Base-by-base conservation (phyloP, 2,329 filamentous ascomycete species). In the Xylariomycetidae sp. region DNA sequence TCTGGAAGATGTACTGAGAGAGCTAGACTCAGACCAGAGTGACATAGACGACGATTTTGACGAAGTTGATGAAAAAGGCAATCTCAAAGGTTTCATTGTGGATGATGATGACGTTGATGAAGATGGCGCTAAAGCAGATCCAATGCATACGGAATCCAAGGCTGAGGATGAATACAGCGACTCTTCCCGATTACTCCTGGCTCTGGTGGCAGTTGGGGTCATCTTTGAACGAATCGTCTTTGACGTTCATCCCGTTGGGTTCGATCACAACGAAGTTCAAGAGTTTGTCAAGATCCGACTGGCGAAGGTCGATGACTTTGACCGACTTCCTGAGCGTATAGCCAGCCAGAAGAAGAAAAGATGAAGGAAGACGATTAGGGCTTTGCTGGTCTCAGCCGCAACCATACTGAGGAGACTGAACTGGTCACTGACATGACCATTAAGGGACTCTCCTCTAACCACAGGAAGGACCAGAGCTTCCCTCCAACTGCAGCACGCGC, bases 171-270 rank as follows among this genome's bases (percentile, higher is more conserved):
- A n/a, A n/a, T n/a, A n/a, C n/a, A n/a, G n/a, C n/a, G 17, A 66
- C 66, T 49, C 60, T 73, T 19, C 48, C 53, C 53, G 10, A 45
- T 77, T 4, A 75, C 75, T 2, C 68, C 72, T 3, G 77, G 75
- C 1, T 72, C 75, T 2, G 76, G 76, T 15, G 76, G 74, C 33
- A 79, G 74, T 50, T 81, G 76, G n/a, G 77, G 74, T 80, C 16
- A 80, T 75, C 0, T 80, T 80, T 44, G 72, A 78, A 37, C 64
- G 72, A 14, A 66, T 80, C 18, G 68, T 77, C 15, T 80, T 81
- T 46, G 69, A 72, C 3, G 53, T 67, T 6, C 74, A 79, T 37
- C 67, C 82, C 0, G 60, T 73, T 11, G 67, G 67, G 3, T 57
- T 79, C 4, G 69, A 74, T 32, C 69, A 79, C 30, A 65, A 70